These are phyloP conservation scores for Coemansia sp. DNA, from an alignment of 192 early-diverging fungal species.

Conservation along the genomic window DNA sequence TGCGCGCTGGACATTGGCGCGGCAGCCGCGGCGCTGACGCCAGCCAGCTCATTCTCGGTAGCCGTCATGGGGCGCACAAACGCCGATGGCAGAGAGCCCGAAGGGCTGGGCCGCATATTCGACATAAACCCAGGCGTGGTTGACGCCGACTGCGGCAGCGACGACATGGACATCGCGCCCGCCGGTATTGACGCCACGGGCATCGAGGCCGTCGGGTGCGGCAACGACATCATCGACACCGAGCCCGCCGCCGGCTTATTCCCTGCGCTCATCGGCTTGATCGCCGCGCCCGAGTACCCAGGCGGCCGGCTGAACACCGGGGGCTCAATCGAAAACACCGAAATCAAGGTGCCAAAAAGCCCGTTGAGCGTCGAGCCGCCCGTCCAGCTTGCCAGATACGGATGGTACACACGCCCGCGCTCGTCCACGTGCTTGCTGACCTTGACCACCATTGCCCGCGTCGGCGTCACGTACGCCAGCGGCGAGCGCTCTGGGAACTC, in stretches of 20 bases:
- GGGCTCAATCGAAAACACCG: constrained; percentile 47
- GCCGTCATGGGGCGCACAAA: constrained; percentile 25
- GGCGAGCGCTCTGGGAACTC: constrained; percentile 80
- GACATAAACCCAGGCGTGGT: constrained; percentile 1
- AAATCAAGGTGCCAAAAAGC: constrained; percentile 33
- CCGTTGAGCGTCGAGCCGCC: constrained; percentile 23
- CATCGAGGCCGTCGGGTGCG: constrained; percentile 5
- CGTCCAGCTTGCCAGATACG: constrained; percentile 77
- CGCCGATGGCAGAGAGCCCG: constrained; percentile 10
- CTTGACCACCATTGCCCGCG: constrained; percentile 81
- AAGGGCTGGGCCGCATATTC: background rate
- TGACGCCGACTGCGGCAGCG: constrained; percentile 17
- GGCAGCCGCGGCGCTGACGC: constrained; percentile 1
- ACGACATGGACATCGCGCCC: constrained; percentile 15
- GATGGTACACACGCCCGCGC: constrained; percentile 78
- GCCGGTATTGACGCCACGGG: background rate
- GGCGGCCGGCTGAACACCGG: constrained; percentile 46
- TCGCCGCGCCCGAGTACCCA: constrained; percentile 14
- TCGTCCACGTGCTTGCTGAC: constrained; percentile 81
- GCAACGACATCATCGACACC: constrained; percentile 27
- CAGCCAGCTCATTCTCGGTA: constrained; percentile 22
- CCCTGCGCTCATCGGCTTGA: background rate
- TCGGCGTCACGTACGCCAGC: constrained; percentile 84
- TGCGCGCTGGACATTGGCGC: background rate
- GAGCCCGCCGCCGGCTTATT: constrained; percentile 16